phyloP scores from a whole-genome alignment of 1,284 basidiomycete species.

The Ustilago loliicola region DNA sequence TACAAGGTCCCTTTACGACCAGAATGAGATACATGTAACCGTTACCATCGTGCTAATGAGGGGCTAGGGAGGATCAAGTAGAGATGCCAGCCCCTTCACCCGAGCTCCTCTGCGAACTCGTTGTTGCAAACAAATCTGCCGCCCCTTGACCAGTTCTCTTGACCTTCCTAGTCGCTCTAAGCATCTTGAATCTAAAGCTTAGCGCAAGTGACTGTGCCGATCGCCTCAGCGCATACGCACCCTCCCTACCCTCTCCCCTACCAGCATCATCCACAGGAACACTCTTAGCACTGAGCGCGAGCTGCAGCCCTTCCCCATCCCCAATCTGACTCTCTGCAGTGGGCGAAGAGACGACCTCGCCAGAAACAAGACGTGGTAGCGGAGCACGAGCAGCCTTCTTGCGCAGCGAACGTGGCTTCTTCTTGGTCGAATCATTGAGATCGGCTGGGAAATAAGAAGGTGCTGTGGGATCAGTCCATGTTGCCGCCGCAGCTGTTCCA shows the following conservation, averaged over 20 bases:
- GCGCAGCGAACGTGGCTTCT: constrained; percentile 12
- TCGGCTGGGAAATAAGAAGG: constrained; percentile 47
- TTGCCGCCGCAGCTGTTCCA: constrained; percentile 48
- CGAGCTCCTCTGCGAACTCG: constrained; percentile 19
- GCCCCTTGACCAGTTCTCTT: constrained; percentile 11
- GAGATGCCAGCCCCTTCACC: constrained; percentile 7
- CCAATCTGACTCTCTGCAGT: constrained; percentile 1
- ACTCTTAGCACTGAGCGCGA: not conserved
- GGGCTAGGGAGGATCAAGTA: no score
- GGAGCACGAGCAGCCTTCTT: constrained; percentile 33
- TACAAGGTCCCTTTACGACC: no score
- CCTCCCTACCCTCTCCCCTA: not conserved
- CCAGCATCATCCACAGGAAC: not conserved
- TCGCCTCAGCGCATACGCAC: constrained; percentile 16
- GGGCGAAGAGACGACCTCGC: constrained; percentile 30
- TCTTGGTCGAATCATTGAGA: constrained; percentile 16
- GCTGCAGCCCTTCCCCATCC: not conserved
- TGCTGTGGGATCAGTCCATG: constrained; percentile 50
- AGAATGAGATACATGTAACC: no score
- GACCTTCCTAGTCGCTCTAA: constrained; percentile 36
- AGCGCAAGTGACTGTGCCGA: constrained; percentile 50
- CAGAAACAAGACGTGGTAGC: constrained; percentile 28
- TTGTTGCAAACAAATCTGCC: constrained; percentile 15
- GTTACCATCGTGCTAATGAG: no score
- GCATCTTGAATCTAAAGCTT: constrained; percentile 46